Conservation (phyloP, 805 yeast genomes). For the Metschnikowia peoriensis region DNA sequence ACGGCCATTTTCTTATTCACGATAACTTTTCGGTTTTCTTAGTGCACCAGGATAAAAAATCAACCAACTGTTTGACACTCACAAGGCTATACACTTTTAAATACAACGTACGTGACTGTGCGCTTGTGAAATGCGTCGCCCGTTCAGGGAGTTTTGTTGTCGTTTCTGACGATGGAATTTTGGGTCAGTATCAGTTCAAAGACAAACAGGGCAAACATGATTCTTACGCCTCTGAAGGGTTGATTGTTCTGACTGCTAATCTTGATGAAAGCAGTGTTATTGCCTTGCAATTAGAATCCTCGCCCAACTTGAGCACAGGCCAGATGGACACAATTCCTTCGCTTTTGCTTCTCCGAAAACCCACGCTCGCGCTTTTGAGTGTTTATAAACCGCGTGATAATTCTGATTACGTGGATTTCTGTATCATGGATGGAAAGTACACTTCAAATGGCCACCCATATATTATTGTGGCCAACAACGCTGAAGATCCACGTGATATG, state of each 20-base stretch:
- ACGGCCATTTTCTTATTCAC: not conserved
- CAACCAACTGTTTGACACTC: not conserved
- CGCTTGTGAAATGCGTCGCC: not conserved
- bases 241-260: constrained; percentile 6
- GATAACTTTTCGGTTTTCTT: constrained; percentile 2
- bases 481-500: not conserved
- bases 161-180: constrained; percentile 7
- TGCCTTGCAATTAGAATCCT: constrained; percentile 5
- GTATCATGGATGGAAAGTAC: not conserved
- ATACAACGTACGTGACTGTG: not conserved
- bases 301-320: constrained; percentile 4
- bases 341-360: constrained; percentile 8
- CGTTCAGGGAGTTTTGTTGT: not conserved
- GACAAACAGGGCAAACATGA: not conserved
- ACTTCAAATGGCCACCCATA: not conserved
- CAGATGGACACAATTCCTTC: not conserved
- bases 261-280: constrained; percentile 2
- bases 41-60: too few species aligned
- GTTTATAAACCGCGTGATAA: not conserved
- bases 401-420: constrained; percentile 7
- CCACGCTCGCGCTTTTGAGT: constrained; percentile 5
- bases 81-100: constrained; percentile 3
- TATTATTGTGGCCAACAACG: constrained; percentile 10
- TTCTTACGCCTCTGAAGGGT: constrained; percentile 3
- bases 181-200: constrained; percentile 1